phyloP scores from a whole-genome alignment of 129 eudicot genomes.

The Kitagawia praeruptora region DNA sequence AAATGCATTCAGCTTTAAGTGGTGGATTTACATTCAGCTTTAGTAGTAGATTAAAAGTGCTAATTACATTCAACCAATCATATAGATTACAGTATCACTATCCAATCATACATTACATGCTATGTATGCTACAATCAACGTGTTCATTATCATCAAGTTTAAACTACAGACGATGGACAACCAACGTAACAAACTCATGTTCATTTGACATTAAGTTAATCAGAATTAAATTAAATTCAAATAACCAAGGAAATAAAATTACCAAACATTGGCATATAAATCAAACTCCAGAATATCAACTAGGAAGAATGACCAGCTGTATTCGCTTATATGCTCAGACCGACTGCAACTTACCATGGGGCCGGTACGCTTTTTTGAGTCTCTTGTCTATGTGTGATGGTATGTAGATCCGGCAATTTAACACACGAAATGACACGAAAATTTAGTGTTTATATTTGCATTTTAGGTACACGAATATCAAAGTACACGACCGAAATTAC shows the following conservation, averaged over 20 bases:
- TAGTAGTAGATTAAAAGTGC: not conserved
- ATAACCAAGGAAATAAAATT: not conserved
- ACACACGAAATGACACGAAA: too few relatives aligned
- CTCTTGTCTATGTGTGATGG: too few relatives aligned
- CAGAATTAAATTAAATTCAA: not conserved
- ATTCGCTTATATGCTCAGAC: not conserved
- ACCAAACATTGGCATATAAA: not conserved
- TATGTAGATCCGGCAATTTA: too few relatives aligned
- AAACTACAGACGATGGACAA: not conserved
- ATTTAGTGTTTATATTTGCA: too few relatives aligned
- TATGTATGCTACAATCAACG: not conserved
- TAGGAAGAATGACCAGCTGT: not conserved
- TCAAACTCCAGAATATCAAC: not conserved
- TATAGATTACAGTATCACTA: not conserved
- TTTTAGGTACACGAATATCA: too few relatives aligned
- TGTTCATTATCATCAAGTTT: not conserved
- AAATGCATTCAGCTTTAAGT: not conserved
- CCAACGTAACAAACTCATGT: not conserved
- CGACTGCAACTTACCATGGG: not conserved
- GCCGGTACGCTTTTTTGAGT: not conserved
- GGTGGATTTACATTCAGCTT: slow-evolving; percentile 5
- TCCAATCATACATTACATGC: not conserved
- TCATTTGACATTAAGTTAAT: not conserved
- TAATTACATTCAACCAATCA: not conserved
- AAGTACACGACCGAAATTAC: not conserved